phyloP scores from a whole-genome alignment of 2,329 filamentous ascomycete genomes.

The Diplocarpon rosae region DNA sequence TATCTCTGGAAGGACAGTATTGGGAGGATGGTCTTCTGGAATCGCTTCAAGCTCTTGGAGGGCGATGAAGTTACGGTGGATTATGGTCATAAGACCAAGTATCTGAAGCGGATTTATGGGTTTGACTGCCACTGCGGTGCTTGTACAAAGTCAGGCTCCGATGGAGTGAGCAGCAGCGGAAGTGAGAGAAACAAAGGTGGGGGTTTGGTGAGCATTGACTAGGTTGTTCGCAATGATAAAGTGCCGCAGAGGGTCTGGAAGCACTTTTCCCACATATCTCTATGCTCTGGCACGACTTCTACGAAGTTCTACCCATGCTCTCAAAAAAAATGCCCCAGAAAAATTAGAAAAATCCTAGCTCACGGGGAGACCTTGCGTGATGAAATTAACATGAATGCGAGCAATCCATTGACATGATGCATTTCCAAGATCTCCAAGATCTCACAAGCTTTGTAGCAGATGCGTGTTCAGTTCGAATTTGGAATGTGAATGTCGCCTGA shows the following conservation, averaged over 20 bases:
- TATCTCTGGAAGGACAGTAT: constrained; percentile 17
- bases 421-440: too few species aligned
- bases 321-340: too few species aligned
- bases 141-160: constrained; percentile 9
- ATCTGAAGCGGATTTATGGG: constrained; percentile 19
- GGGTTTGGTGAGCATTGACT: background rate
- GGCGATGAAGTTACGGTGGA: constrained; percentile 23
- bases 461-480: too few species aligned
- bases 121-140: constrained; percentile 22
- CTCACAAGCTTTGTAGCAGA: too few species aligned
- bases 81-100: constrained; percentile 18
- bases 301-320: too few species aligned
- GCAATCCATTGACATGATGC: too few species aligned
- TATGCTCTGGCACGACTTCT: too few species aligned
- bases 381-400: too few species aligned
- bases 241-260: background rate
- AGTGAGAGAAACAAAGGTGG: background rate
- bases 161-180: background rate
- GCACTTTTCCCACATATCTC: too few species aligned
- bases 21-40: constrained; percentile 18
- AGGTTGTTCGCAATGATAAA: background rate
- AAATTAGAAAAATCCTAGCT: too few species aligned
- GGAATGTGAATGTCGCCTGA: too few species aligned
- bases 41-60: constrained; percentile 11
- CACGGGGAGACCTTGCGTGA: too few species aligned